phyloP scores from a whole-genome alignment of 1,284 basidiomycete species.

The Pseudozyma tsukubaensis region DNA sequence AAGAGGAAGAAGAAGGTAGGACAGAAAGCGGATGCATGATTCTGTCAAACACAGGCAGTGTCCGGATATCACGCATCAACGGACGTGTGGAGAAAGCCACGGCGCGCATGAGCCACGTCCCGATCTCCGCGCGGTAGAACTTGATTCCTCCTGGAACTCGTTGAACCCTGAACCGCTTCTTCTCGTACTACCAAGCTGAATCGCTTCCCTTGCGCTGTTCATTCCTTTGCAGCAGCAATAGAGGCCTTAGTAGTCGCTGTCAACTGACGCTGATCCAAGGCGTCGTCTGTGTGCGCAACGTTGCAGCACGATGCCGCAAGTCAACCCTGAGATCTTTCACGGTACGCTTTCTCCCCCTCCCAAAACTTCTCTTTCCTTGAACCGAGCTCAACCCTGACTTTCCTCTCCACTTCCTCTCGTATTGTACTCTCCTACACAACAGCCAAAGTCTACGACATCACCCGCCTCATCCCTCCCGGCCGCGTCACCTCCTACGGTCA shows the following conservation, averaged over 20 bases:
- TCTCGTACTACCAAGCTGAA: slow-evolving; percentile 4
- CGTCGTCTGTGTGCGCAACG: too few relatives aligned
- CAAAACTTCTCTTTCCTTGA: neutral
- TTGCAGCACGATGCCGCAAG: slow-evolving; percentile 32
- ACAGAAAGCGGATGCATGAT: neutral
- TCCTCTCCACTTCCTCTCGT: too few relatives aligned
- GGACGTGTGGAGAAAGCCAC: slow-evolving; percentile 15
- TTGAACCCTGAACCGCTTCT: slow-evolving; percentile 2
- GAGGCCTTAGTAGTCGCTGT: too few relatives aligned
- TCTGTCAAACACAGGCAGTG: neutral
- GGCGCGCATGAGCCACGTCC: neutral
- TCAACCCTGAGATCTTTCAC: slow-evolving; percentile 50
- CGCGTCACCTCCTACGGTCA: slow-evolving; percentile 66
- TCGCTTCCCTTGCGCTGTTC: too few relatives aligned
- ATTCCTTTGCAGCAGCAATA: too few relatives aligned
- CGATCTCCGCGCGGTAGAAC: slow-evolving; percentile 16
- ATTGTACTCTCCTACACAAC: neutral
- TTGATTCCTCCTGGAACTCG: slow-evolving; percentile 10
- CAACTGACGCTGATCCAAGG: too few relatives aligned
- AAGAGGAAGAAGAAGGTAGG: neutral
- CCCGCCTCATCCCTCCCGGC: slow-evolving; percentile 55
- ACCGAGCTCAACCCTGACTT: neutral
- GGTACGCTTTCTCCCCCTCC: slow-evolving; percentile 14
- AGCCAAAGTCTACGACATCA: slow-evolving; percentile 64
- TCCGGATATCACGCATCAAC: slow-evolving; percentile 34